These are phyloP conservation scores for Capsella bursapastoris DNA, from an alignment of 345 rosid species.

Conservation along the genomic window DNA sequence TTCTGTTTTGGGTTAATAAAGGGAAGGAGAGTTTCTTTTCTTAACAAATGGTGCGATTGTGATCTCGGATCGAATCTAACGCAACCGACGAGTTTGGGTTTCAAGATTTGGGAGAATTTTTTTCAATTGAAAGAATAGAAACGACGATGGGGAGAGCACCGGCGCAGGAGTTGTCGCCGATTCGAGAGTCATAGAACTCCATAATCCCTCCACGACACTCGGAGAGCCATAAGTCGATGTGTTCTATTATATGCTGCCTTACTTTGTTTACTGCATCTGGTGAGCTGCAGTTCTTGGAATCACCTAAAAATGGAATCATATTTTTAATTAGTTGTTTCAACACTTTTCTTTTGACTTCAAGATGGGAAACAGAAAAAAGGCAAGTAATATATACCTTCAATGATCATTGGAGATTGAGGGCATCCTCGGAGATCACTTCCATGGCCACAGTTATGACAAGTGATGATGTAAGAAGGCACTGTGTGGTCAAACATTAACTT, in stretches of 20 bases:
- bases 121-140: too few relatives aligned
- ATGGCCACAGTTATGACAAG: constrained; percentile 93
- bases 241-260: constrained; percentile 74
- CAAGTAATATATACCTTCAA: constrained; percentile 57
- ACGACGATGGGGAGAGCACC: too few relatives aligned
- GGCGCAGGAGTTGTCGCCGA: too few relatives aligned
- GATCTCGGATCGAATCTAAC: too few relatives aligned
- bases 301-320: constrained; percentile 49
- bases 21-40: too few relatives aligned
- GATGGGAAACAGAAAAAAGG: neutral
- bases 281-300: constrained; percentile 74
- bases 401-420: constrained; percentile 77
- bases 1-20: too few relatives aligned
- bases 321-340: neutral
- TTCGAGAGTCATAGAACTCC: constrained; percentile 37
- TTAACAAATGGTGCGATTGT: too few relatives aligned
- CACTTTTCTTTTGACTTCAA: neutral
- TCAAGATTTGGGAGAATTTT: too few relatives aligned
- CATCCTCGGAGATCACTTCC: constrained; percentile 97
- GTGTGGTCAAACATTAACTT: constrained; percentile 11
- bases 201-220: constrained; percentile 54
- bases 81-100: too few relatives aligned
- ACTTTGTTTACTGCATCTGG: constrained; percentile 89
- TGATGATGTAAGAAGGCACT: constrained; percentile 55
- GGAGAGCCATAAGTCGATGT: constrained; percentile 93